Percentiles rank a stretch among this genome's conserved stretches.
Conservation (phyloP, 169 alveolate species). For the Eimeria sp. region DNA sequence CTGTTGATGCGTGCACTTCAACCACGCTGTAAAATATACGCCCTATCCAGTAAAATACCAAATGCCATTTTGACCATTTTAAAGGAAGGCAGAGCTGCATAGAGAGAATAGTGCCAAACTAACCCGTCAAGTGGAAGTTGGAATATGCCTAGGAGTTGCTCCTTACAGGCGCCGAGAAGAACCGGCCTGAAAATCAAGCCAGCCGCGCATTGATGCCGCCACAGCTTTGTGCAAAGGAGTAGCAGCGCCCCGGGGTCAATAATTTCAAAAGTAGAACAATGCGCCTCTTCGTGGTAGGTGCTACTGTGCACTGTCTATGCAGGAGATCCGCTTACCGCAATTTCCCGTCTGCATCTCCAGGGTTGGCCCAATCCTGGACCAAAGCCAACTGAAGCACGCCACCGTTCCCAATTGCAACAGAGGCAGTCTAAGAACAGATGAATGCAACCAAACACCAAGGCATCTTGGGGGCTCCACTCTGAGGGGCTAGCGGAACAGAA, state of each 20-base stretch:
- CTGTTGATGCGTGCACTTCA: background rate
- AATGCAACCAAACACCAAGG: background rate
- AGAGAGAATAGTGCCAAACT: background rate
- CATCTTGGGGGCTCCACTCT: background rate
- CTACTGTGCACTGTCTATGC: background rate
- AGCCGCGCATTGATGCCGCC: no score
- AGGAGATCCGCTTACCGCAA: background rate
- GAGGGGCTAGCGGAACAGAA: background rate
- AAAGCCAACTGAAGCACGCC: constrained; percentile 50
- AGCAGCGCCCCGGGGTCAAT: background rate
- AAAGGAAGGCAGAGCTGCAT: background rate
- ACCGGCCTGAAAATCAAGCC: constrained; percentile 15
- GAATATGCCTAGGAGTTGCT: constrained; percentile 40
- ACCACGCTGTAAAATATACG: background rate
- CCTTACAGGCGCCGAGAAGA: constrained; percentile 60
- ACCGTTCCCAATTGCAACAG: constrained; percentile 54
- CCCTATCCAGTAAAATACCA: background rate
- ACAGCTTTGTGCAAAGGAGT: background rate
- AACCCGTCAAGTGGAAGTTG: constrained; percentile 55
- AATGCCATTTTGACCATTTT: background rate
- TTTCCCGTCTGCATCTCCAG: background rate
- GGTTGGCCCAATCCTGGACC: constrained; percentile 40
- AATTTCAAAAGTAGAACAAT: background rate
- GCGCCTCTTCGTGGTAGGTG: background rate
- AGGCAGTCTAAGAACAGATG: constrained; percentile 82